phyloP scores from a whole-genome alignment of 495 filamentous ascomycete species.

The Daldinia vernicosa region DNA sequence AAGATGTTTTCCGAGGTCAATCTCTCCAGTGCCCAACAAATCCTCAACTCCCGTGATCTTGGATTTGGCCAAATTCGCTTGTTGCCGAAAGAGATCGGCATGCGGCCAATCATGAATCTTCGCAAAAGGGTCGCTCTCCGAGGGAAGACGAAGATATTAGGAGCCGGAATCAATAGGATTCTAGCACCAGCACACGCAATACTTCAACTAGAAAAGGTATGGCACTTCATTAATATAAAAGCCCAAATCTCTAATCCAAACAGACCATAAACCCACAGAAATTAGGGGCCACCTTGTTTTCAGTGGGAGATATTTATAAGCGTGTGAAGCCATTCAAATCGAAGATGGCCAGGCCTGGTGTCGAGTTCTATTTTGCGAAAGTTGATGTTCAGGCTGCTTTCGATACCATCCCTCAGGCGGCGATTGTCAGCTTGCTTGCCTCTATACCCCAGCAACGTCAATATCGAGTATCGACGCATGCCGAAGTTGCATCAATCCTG shows the following conservation, averaged over 20 bases:
- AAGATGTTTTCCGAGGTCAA: slow-evolving; percentile 85
- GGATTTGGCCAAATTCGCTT: slow-evolving; percentile 84
- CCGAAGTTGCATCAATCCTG: slow-evolving; percentile 68
- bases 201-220: slow-evolving; percentile 77
- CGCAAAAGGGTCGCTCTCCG: slow-evolving; percentile 66
- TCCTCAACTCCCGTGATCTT: slow-evolving; percentile 69
- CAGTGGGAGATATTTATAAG: slow-evolving; percentile 82
- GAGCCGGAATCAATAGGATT: slow-evolving; percentile 81
- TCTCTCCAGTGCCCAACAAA: slow-evolving; percentile 60
- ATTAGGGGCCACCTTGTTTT: slow-evolving; percentile 81
- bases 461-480: slow-evolving; percentile 79
- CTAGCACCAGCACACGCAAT: slow-evolving; percentile 79
- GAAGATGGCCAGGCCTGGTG: slow-evolving; percentile 45
- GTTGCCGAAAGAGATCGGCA: slow-evolving; percentile 71
- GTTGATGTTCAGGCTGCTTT: slow-evolving; percentile 92
- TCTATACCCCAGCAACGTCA: slow-evolving; percentile 67
- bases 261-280: slow-evolving; percentile 64
- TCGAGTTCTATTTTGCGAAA: slow-evolving; percentile 79
- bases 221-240: neutral
- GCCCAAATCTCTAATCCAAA: slow-evolving; percentile 21
- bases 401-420: slow-evolving; percentile 89
- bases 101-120: slow-evolving; percentile 89
- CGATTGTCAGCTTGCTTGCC: slow-evolving; percentile 72
- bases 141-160: slow-evolving; percentile 64
- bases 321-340: slow-evolving; percentile 74